Conservation (phyloP, 2,329 filamentous ascomycete species). For the Paracorniculantispora psalliotae region DNA sequence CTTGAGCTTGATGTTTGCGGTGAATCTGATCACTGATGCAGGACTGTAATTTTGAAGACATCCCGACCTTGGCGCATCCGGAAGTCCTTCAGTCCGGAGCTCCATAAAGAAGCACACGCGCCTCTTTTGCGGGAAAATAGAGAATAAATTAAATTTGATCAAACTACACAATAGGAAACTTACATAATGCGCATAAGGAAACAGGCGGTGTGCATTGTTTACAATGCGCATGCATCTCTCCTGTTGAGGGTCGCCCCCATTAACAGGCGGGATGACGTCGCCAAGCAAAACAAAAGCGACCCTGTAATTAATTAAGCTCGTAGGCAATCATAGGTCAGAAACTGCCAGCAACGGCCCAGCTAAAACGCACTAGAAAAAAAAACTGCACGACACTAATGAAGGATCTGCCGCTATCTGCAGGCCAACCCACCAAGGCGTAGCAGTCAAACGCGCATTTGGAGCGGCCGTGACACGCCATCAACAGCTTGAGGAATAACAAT, state of each 20-base stretch:
- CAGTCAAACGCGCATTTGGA: conserved; percentile 5
- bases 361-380: background rate
- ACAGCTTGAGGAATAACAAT: conserved; percentile 1
- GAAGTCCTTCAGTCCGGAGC: too few relatives aligned
- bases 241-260: background rate
- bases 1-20: too few relatives aligned
- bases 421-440: background rate
- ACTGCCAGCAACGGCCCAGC: background rate
- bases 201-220: background rate
- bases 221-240: too few relatives aligned
- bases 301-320: background rate
- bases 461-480: background rate
- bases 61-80: too few relatives aligned
- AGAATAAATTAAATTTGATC: background rate
- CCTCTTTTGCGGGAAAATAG: background rate
- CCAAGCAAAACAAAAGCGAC: background rate
- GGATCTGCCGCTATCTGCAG: background rate
- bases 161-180: background rate
- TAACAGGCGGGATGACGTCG: background rate
- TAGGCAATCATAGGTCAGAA: background rate
- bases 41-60: too few relatives aligned
- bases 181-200: background rate
- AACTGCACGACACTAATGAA: background rate
- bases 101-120: background rate
- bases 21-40: too few relatives aligned